Evolutionary conservation across 2,329 filamentous ascomycete species (phyloP).

Genomic region (Claviceps pusilla): DNA sequence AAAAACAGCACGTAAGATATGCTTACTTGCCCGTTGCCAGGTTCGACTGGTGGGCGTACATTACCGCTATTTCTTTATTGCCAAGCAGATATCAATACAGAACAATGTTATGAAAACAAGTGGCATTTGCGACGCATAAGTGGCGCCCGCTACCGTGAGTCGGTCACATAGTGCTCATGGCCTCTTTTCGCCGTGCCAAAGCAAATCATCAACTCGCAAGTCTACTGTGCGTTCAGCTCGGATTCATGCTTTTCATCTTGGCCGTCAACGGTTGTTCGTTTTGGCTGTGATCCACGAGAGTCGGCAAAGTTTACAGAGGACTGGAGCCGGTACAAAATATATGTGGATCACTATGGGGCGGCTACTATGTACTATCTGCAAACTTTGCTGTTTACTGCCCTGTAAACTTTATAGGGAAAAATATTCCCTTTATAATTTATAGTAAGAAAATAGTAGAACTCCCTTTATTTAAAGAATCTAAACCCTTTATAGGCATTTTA

Average conservation of each 20-base stretch:
- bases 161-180: neutral
- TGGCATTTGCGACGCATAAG: neutral
- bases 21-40: neutral
- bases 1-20: neutral
- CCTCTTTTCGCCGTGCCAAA: neutral
- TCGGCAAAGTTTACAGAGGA: too few species aligned
- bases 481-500: too few species aligned
- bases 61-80: neutral
- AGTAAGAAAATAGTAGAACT: too few species aligned
- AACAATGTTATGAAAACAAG: neutral
- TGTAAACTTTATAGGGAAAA: too few species aligned
- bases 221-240: neutral
- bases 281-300: too few species aligned
- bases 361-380: too few species aligned
- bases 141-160: neutral
- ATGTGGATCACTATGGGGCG: too few species aligned
- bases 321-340: too few species aligned
- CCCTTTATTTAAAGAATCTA: too few species aligned
- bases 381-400: too few species aligned
- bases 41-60: neutral
- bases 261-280: neutral
- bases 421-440: too few species aligned
- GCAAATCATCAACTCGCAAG: neutral
- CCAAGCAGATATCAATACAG: neutral
- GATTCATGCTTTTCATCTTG: neutral